Evolutionary conservation across 192 early-diverging fungal species (phyloP), one percentile per base, ranked within the genome.

Genomic region (Pilobolus umbonatus): DNA sequence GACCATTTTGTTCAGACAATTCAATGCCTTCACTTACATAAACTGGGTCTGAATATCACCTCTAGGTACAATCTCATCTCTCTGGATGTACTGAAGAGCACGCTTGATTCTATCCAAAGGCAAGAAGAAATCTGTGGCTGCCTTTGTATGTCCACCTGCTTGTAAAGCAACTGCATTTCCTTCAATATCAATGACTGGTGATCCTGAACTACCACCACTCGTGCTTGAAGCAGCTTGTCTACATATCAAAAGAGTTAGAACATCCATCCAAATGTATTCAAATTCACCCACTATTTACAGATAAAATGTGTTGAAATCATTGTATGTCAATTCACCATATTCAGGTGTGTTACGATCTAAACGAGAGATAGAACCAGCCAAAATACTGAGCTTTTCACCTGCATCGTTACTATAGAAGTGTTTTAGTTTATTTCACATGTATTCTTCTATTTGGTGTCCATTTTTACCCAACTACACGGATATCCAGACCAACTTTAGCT

Each of bases 101-200:
- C 83, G 69, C 36, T 73, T 74, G 28, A 87, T 83, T 35, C 90
- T 78, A 60, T 90, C 87, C 32, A 93, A 61, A 9, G 90, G 90
- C 29, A 93, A 85, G 63, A 91, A 93, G 77, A 88, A 93, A 70
- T 91, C 87, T 1, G 90, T 91, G 17, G 89, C 89, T 30, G 88
- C 88, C 26, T 81, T 75, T 10, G 74, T 79, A 44, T 81, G 79
- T 11, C 88, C 88, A 52, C 86, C 88, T 3, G 88, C 90, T 57
- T 93, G 88, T 28, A 93, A 62, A 31, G 83, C 90, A 4, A 93
- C 88, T 3, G 90, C 90, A 45, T 84, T 77, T 46, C 90, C 90
- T 17, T 89, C 76, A 62, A 93, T 87, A 57, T 89, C 85, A 44
- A 93, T 74, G 0, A 93, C 90, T 26, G 90, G 90, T 0, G 81